Evolutionary conservation across 208 protist species (phyloP).

Genomic region (Trypanosoma avium): DNA sequence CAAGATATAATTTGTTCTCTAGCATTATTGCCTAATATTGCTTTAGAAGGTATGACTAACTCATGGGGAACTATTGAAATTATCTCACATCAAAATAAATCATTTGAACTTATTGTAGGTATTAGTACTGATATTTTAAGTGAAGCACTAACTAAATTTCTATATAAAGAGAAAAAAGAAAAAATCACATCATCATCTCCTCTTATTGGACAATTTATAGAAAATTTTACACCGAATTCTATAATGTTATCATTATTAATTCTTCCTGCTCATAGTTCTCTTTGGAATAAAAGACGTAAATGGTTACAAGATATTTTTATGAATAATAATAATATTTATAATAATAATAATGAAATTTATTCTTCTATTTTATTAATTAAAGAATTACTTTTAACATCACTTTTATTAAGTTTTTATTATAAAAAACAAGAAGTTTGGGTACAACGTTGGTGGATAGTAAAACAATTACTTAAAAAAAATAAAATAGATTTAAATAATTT

Average conservation of each 20-base stretch:
- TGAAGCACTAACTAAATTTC: not conserved
- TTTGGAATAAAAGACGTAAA: conserved; percentile 32
- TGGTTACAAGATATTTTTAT: not conserved
- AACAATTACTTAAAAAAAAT: conserved; percentile 13
- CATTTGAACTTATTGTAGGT: conserved; percentile 19
- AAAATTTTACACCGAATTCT: not conserved
- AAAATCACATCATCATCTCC: not conserved
- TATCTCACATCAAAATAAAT: not conserved
- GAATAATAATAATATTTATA: not conserved
- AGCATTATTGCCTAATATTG: conserved; percentile 12
- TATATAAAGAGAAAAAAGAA: not conserved
- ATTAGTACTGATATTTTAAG: conserved; percentile 2
- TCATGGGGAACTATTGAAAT: conserved; percentile 13
- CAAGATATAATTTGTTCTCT: conserved; percentile 9
- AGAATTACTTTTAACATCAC: conserved; percentile 43
- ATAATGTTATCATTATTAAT: conserved; percentile 26
- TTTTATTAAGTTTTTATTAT: conserved; percentile 40
- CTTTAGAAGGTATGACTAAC: conserved; percentile 8
- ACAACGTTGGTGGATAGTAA: conserved; percentile 47
- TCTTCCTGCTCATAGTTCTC: conserved; percentile 27
- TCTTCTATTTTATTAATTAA: conserved; percentile 25
- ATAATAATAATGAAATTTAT: not conserved
- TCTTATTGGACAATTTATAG: conserved; percentile 1
- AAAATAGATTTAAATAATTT: conserved; percentile 12
- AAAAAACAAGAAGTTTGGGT: conserved; percentile 58